Evolutionary conservation across 805 yeast genomes (phyloP), one percentile per base, ranked within the genome.

Genomic region (Yamadazyma takamatsuzukensis): DNA sequence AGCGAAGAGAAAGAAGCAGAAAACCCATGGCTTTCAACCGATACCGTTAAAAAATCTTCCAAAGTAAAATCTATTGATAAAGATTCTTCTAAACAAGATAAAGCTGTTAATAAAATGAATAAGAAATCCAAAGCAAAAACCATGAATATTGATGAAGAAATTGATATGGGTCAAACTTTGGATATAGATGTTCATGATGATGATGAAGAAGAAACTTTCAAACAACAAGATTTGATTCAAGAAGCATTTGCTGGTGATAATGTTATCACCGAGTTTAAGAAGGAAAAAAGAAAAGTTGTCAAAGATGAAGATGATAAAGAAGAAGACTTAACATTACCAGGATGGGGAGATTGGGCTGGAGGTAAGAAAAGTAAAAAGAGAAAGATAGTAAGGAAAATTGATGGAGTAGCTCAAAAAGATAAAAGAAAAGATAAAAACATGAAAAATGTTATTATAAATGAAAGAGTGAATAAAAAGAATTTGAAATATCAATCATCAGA

Each of bases 321-420:
- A 49, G 80, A 83, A 37, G 96, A 89, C 53, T 62, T 83, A 29
- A 82, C 95, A 0, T 61, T 89, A 32, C 97, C 97, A 3, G 98
- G 98, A 1, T 93, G 97, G 97, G 97, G 97, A 29, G 84, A 83
- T 27, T 93, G 98, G 98, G 83, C 90, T 8, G 96, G 96, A 23
- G 76, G 74, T 7, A 48, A 51, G 25, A 59, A 49, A 37, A 53
- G 45, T 12, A 64, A 65, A 54, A 71, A 72, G 52, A 74, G 76
- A 53, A 82, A 78, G 54, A 69, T 83, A 35, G 69, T 81, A 21
- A 77, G 83, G 47, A 84, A 77, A 44, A 66, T 85, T 17, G 77
- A 80, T 49, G 97, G 98, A 29, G 79, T 88, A 30, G 81, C 76
- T 23, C 70, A 72, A 21, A 70, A 72, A 40, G 78, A 83, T 45